Conservation (phyloP, 2,329 filamentous ascomycete species). For the Penicillium sp. region DNA sequence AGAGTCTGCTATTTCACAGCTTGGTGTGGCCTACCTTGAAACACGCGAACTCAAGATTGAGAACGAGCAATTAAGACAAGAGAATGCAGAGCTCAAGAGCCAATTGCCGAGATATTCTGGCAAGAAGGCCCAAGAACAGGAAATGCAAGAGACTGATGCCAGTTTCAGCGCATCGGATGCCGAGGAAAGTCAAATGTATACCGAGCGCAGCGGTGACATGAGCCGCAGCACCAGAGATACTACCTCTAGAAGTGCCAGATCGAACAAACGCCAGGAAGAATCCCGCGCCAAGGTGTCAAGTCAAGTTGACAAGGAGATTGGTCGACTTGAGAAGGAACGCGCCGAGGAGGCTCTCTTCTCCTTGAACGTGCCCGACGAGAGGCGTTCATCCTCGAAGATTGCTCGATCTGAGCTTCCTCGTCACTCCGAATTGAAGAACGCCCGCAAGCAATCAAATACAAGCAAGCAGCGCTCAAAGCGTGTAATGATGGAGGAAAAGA, state of each 20-base stretch:
- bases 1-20: constrained; percentile 57
- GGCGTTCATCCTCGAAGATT: constrained; percentile 23
- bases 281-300: constrained; percentile 31
- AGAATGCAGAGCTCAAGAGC: constrained; percentile 40
- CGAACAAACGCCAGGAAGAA: constrained; percentile 27
- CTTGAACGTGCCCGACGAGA: constrained; percentile 29
- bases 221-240: constrained; percentile 31
- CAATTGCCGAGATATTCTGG: constrained; percentile 31
- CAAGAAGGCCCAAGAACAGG: constrained; percentile 27
- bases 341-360: constrained; percentile 41
- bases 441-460: constrained; percentile 36
- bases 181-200: constrained; percentile 33
- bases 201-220: constrained; percentile 28
- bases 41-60: constrained; percentile 46
- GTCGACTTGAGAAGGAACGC: constrained; percentile 36
- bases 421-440: constrained; percentile 20
- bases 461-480: constrained; percentile 42
- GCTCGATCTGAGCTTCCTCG: constrained; percentile 18
- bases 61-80: constrained; percentile 37
- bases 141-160: constrained; percentile 28
- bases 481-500: constrained; percentile 36
- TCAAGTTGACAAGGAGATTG: constrained; percentile 38
- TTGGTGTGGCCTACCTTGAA: constrained; percentile 56
- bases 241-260: constrained; percentile 30
- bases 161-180: constrained; percentile 25